Base-by-base conservation (phyloP, 306 rosid genomes). In the Chamaecrista fasciculata region DNA sequence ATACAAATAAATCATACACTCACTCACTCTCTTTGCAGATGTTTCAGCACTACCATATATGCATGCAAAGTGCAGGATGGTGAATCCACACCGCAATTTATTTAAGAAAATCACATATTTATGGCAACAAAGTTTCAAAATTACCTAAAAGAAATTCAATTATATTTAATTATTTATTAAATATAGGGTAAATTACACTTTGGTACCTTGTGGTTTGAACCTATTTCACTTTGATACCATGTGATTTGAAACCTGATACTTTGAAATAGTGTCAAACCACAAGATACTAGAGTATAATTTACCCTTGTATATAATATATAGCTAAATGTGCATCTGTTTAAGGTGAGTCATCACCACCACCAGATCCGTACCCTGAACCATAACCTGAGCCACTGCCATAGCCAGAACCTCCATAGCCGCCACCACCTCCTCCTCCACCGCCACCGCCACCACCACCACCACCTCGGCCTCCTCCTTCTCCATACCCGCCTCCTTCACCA, bases 361-460 rank as follows among this genome's bases (percentile, higher is more conserved):
- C 86, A 4, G 81, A 80, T 0, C 82, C 82, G 11, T 31, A 84
- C 5, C 92, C 88, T 4, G 65, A 68, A 15, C 96, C 96, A 67
- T 77, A 62, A 0, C 96, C 91, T 0, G 78, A 84, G 2, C 91
- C 91, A 8, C 82, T 53, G 1, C 88, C 92, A 11, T 20, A 47
- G 10, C 92, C 92, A 5, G 62, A 75, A 4, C 87, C 87, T 11
- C 82, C 83, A 8, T 58, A 63, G 1, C 75, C 61, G 0, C 79
- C 66, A 0, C 85, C 71, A 0, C 86, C 37, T 0, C 81, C 66
- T 47, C 6, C 29, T 29, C 5, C 87, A 50, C 50, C 25, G 3
- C 86, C 83, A 1, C 51, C 71, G 2, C 83, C 86, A 0, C 70
- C n/a, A n/a, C n/a, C n/a, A n/a, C n/a, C 84, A 0, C 86, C 84